Conservation (phyloP, 1,284 basidiomycete species). For the Tremellales sp. region DNA sequence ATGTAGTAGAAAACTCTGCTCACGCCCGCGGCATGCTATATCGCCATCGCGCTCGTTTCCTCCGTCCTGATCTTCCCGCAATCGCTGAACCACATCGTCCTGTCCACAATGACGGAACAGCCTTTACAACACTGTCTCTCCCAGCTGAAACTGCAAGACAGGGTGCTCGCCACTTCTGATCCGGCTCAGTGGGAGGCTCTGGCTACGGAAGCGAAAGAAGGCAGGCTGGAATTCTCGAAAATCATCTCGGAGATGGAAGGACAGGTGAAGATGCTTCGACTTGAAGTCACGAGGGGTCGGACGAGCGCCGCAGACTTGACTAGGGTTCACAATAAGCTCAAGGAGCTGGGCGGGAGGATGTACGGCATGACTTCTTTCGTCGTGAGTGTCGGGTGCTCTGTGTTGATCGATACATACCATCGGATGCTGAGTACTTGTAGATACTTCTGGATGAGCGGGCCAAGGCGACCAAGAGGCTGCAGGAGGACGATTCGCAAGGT, state of each 20-base stretch:
- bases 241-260: constrained; percentile 31
- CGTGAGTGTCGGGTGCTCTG: constrained; percentile 12
- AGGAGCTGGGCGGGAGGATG: constrained; percentile 30
- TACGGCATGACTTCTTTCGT: constrained; percentile 38
- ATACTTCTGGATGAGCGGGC: constrained; percentile 32
- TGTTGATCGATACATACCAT: neutral
- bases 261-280: constrained; percentile 39
- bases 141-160: constrained; percentile 41
- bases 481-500: constrained; percentile 12
- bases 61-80: constrained; percentile 68
- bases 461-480: constrained; percentile 5
- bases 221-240: constrained; percentile 24
- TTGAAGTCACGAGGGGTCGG: constrained; percentile 50
- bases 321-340: constrained; percentile 35
- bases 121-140: constrained; percentile 34
- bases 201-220: constrained; percentile 13
- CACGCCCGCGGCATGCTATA: constrained; percentile 59
- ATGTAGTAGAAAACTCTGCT: constrained; percentile 50
- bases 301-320: constrained; percentile 47
- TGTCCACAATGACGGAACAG: constrained; percentile 29
- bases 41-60: constrained; percentile 58
- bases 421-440: constrained; percentile 12
- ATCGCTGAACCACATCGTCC: constrained; percentile 57
- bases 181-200: constrained; percentile 31
- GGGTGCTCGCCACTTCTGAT: constrained; percentile 31